These are phyloP conservation scores for Dictyophora rubrovolvata DNA, from an alignment of 768 basidiomycete genomes.

Conservation along the genomic window DNA sequence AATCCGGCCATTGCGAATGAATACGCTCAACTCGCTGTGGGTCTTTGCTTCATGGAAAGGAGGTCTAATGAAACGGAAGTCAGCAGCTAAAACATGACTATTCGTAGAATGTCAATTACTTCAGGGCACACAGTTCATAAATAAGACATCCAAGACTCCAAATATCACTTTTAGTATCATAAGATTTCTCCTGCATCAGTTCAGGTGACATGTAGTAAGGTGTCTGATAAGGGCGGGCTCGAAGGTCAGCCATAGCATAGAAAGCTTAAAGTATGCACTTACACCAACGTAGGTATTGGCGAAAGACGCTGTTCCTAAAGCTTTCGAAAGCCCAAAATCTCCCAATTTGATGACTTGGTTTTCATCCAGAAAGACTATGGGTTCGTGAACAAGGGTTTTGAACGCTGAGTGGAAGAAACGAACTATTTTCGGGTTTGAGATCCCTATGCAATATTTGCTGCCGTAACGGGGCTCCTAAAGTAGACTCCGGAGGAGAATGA, in stretches of 20 bases:
- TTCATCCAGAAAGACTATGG: slow-evolving; percentile 79
- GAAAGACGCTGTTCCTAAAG: slow-evolving; percentile 77
- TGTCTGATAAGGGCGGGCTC: slow-evolving; percentile 47
- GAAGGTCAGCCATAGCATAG: not conserved
- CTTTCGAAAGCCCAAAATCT: slow-evolving; percentile 94
- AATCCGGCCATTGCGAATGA: slow-evolving; percentile 82
- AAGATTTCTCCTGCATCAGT: slow-evolving; percentile 92
- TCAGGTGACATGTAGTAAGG: slow-evolving; percentile 99
- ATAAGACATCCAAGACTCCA: slow-evolving; percentile 98
- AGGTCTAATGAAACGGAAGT: slow-evolving; percentile 28
- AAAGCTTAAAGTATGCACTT: slow-evolving; percentile 18
- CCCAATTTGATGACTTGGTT: slow-evolving; percentile 85
- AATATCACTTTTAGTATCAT: slow-evolving; percentile 97
- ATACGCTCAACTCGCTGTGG: slow-evolving; percentile 71
- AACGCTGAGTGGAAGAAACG: slow-evolving; percentile 15
- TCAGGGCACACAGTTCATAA: slow-evolving; percentile 89
- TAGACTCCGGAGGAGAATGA: slow-evolving; percentile 58
- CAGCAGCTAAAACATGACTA: not conserved
- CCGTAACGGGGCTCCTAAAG: slow-evolving; percentile 31
- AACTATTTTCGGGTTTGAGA: slow-evolving; percentile 95
- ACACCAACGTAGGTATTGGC: slow-evolving; percentile 97
- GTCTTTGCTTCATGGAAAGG: slow-evolving; percentile 93
- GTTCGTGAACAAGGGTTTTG: not conserved
- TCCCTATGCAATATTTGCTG: slow-evolving; percentile 87
- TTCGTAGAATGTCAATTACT: slow-evolving; percentile 23